Conservation (phyloP, 805 yeast species). For the Saturnispora diversa region DNA sequence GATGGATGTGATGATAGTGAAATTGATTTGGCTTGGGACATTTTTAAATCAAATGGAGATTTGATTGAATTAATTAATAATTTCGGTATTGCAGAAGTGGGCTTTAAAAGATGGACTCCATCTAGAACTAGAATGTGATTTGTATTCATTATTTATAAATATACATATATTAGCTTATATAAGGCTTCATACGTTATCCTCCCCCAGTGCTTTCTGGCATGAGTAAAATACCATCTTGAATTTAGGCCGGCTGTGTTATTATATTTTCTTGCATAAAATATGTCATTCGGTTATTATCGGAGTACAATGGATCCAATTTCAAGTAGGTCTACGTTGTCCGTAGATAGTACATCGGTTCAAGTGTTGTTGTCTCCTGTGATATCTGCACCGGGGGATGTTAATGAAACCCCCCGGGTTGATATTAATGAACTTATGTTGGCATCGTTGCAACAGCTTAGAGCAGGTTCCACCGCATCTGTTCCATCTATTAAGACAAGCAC, state of each 20-base stretch:
- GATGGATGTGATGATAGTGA: slow-evolving; percentile 37
- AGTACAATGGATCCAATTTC: neutral
- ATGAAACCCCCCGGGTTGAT: too few species aligned
- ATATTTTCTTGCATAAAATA: too few species aligned
- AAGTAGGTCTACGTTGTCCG: neutral
- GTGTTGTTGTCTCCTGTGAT: slow-evolving; percentile 4
- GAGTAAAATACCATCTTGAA: too few species aligned
- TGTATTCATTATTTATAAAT: too few species aligned
- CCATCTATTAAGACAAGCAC: too few species aligned
- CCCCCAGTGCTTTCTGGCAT: too few species aligned
- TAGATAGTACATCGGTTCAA: neutral
- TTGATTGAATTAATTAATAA: slow-evolving; percentile 30
- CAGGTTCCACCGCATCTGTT: neutral
- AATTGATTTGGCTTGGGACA: slow-evolving; percentile 16
- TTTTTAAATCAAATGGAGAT: slow-evolving; percentile 9
- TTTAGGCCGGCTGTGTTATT: too few species aligned
- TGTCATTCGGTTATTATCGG: too few species aligned
- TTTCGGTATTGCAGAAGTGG: slow-evolving; percentile 52
- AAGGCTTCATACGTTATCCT: too few species aligned
- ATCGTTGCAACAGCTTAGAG: neutral
- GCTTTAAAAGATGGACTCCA: slow-evolving; percentile 80
- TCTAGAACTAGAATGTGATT: slow-evolving; percentile 72
- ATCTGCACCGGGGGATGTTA: slow-evolving; percentile 2
- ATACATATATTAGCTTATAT: neutral
- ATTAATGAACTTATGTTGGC: neutral